phyloP scores from a whole-genome alignment of 2,329 filamentous ascomycete species.

The Penicillium janthinellum region DNA sequence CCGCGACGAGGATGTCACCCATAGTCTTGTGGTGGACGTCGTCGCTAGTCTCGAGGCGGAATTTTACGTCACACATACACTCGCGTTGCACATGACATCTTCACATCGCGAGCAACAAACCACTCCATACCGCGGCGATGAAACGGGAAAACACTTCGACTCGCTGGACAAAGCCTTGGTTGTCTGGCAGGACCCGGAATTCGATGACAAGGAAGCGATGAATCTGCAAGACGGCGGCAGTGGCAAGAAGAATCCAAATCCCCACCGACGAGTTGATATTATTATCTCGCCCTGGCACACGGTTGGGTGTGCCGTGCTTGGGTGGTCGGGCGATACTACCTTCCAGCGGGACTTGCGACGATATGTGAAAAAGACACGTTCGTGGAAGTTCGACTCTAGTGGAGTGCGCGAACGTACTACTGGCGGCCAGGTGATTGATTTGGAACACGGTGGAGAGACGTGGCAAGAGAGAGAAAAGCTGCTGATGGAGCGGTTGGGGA shows the following conservation, averaged over 20 bases:
- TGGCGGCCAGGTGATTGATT: constrained; percentile 69
- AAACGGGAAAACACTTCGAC: constrained; percentile 66
- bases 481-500: constrained; percentile 74
- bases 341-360: constrained; percentile 83
- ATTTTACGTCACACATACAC: constrained; percentile 77
- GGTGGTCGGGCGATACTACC: constrained; percentile 86
- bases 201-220: constrained; percentile 37
- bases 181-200: constrained; percentile 78
- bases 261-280: constrained; percentile 86
- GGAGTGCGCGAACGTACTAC: constrained; percentile 70
- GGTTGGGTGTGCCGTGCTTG: constrained; percentile 81
- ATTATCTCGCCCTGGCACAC: constrained; percentile 88
- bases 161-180: constrained; percentile 88
- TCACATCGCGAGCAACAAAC: constrained; percentile 72
- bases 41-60: constrained; percentile 69
- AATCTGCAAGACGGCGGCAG: background rate
- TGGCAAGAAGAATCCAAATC: constrained; percentile 63
- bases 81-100: constrained; percentile 69
- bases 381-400: constrained; percentile 88
- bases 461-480: constrained; percentile 73
- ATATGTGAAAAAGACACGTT: constrained; percentile 72
- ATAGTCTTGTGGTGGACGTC: constrained; percentile 70
- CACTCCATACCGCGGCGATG: constrained; percentile 54
- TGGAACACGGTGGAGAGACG: constrained; percentile 59
- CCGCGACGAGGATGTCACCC: constrained; percentile 67